Evolutionary conservation across 306 rosid species (phyloP).

Genomic region (Dryas drummondii): DNA sequence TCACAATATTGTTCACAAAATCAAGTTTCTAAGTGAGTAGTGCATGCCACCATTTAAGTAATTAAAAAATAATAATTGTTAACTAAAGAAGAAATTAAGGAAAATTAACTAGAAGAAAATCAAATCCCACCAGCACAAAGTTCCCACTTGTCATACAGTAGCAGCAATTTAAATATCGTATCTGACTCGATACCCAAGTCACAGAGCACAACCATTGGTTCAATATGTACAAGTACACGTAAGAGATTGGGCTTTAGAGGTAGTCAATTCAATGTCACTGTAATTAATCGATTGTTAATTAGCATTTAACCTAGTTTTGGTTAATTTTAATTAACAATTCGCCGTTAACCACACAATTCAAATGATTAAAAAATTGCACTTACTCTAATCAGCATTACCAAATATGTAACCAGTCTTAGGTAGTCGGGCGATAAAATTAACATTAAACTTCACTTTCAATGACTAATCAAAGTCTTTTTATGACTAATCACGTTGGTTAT

Average conservation of each 20-base stretch:
- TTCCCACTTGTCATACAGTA: constrained; percentile 10
- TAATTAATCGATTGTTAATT: not conserved
- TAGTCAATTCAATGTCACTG: too few species aligned
- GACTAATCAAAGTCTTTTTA: constrained; percentile 5
- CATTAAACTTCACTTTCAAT: constrained; percentile 15
- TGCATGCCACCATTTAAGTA: too few species aligned
- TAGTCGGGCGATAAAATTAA: not conserved
- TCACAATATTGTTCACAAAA: too few species aligned
- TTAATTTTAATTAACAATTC: not conserved
- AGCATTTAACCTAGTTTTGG: not conserved
- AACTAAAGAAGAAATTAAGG: not conserved
- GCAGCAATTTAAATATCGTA: constrained; percentile 12
- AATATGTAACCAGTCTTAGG: not conserved
- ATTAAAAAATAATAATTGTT: too few species aligned
- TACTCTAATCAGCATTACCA: not conserved
- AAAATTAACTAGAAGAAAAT: not conserved
- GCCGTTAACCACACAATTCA: not conserved
- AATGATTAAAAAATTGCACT: too few species aligned
- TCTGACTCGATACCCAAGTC: constrained; percentile 43
- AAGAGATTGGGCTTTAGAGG: not conserved
- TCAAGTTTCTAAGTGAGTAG: too few species aligned
- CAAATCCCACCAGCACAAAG: not conserved
- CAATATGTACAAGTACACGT: constrained; percentile 7
- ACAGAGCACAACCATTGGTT: constrained; percentile 30
- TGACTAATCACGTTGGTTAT: too few species aligned